phyloP scores from a whole-genome alignment of 805 yeast species.

The Helenozyma baotianmanensis region DNA sequence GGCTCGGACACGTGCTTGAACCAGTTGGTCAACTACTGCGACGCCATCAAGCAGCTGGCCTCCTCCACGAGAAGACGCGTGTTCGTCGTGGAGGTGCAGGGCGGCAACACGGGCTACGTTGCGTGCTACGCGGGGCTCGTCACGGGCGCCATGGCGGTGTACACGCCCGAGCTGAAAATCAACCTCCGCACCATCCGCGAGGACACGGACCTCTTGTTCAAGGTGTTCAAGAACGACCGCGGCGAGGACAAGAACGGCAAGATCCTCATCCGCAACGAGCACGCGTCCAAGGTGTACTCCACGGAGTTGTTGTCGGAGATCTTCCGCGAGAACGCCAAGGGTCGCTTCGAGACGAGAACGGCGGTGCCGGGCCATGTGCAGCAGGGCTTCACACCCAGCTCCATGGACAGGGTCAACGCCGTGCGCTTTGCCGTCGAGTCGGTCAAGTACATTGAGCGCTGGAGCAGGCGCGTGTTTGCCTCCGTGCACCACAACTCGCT shows the following conservation, averaged over 20 bases:
- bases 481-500: slow-evolving; percentile 13
- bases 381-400: slow-evolving; percentile 94
- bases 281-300: slow-evolving; percentile 76
- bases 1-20: slow-evolving; percentile 97
- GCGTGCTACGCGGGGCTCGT: slow-evolving; percentile 82
- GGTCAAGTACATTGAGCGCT: slow-evolving; percentile 72
- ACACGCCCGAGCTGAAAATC: slow-evolving; percentile 87
- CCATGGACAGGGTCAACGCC: slow-evolving; percentile 88
- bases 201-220: slow-evolving; percentile 44
- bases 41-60: slow-evolving; percentile 90
- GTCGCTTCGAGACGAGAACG: slow-evolving; percentile 82
- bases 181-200: slow-evolving; percentile 24
- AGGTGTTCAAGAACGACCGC: slow-evolving; percentile 63
- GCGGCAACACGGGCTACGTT: slow-evolving; percentile 93
- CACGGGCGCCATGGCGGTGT: slow-evolving; percentile 87
- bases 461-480: slow-evolving; percentile 17
- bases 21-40: slow-evolving; percentile 87
- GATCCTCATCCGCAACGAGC: slow-evolving; percentile 75
- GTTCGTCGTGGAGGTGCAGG: slow-evolving; percentile 96
- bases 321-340: slow-evolving; percentile 71
- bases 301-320: slow-evolving; percentile 81
- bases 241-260: slow-evolving; percentile 85
- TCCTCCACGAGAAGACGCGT: slow-evolving; percentile 91
- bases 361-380: slow-evolving; percentile 98
- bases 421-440: slow-evolving; percentile 88